Percentiles rank a stretch among this genome's conserved stretches.
Evolutionary conservation across 2,329 filamentous ascomycete species (phyloP).

Genomic region (Alternaria sp.): DNA sequence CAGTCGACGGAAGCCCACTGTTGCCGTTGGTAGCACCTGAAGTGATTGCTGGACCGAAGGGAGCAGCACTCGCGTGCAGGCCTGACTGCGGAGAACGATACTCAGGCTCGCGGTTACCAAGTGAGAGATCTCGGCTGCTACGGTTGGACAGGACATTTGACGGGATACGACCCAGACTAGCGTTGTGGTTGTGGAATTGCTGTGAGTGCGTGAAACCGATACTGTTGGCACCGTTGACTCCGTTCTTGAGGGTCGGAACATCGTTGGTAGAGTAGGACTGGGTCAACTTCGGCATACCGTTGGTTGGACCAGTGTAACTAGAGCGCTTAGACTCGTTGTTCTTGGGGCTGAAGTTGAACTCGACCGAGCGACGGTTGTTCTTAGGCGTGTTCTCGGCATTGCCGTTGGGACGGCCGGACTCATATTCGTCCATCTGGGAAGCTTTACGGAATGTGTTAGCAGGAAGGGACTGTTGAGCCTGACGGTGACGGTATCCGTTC

Average conservation of each 20-base stretch:
- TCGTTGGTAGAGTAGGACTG: constrained; percentile 92
- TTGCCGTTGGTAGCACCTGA: constrained; percentile 28
- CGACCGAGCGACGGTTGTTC: constrained; percentile 59
- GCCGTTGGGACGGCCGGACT: constrained; percentile 46
- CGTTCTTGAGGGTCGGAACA: constrained; percentile 82
- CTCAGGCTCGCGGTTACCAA: constrained; percentile 57
- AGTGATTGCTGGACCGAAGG: constrained; percentile 74
- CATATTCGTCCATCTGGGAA: constrained; percentile 47
- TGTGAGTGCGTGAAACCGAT: constrained; percentile 60
- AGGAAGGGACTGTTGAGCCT: constrained; percentile 67
- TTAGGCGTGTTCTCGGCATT: constrained; percentile 53
- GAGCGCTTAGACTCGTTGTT: constrained; percentile 54
- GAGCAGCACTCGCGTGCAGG: constrained; percentile 79
- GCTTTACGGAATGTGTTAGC: constrained; percentile 61
- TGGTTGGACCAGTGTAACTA: constrained; percentile 61
- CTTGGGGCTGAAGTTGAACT: constrained; percentile 54
- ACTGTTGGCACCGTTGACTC: constrained; percentile 51
- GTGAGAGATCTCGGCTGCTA: constrained; percentile 76
- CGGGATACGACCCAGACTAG: constrained; percentile 81
- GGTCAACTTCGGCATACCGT: constrained; percentile 77
- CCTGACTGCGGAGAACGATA: constrained; percentile 71
- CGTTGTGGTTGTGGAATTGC: constrained; percentile 75
- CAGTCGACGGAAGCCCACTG: constrained; percentile 31
- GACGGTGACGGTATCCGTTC: constrained; percentile 71
- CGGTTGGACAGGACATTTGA: constrained; percentile 70